Base-by-base conservation (phyloP, 2,329 filamentous ascomycete genomes). In the Cladophialophora carrionii region DNA sequence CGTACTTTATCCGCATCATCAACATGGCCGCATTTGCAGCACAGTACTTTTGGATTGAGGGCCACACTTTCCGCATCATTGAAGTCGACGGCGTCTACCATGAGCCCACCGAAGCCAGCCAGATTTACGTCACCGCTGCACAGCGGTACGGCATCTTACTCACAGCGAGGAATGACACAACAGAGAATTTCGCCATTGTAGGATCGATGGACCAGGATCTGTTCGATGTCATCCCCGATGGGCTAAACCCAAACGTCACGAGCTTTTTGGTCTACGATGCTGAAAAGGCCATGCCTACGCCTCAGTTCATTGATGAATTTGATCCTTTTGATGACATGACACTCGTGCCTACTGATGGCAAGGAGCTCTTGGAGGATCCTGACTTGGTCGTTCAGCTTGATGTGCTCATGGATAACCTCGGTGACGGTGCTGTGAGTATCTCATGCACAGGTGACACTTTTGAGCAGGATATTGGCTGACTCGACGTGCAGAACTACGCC, bases 21-120 rank as follows among this genome's bases (percentile, higher is more conserved):
- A 92, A 91, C 71, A 85, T 91, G 22, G 89, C 87, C 14, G 90
- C 89, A 17, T 92, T 91, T 77, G 79, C 80, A 0, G 79, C 78
- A 10, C 81, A 83, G 66, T 79, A 80, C 59, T 77, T 84, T 63
- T 77, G 76, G 51, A 79, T 83, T 52, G 80, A 83, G 66, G 78
- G 75, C 49, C 80, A 83, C 62, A 88, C 84, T 34, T 86, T 92
- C 78, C 84, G 81, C 31, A 87, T 92, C 61, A 83, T 92, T 37
- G 89, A 91, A 74, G 85, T 91, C 0, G 90, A 92, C 73, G 90
- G 89, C 6, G 81, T 91, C 10, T 91, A 89, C 70, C 87, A 84
- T 0, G 82, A 90, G 65, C 81, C 82, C 0, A 77, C 82, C 0
- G 83, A 85, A 65, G 85, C 88, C 0, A 80, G 84, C 26, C 84